A percentile compares a stretch with the other conserved stretches of the same genome.
Evolutionary conservation across 1,139 yeast genomes (phyloP).

Genomic region (Citeromyces hawaiiensis): DNA sequence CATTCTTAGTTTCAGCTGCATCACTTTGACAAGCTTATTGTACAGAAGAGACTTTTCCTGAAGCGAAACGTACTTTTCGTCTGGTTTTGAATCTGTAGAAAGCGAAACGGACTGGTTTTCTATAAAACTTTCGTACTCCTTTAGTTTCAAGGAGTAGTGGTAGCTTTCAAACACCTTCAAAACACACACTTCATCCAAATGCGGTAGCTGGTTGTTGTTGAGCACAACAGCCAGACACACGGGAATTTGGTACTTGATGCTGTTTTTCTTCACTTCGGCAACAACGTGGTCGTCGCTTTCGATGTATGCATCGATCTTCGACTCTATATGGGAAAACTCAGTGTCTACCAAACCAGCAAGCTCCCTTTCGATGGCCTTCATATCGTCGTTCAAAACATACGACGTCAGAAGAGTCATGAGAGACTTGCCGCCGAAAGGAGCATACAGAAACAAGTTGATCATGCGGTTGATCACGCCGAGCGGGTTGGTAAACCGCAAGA

Average conservation of each 20-base stretch:
- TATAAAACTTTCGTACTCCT: constrained; percentile 2
- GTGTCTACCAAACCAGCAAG: constrained; percentile 27
- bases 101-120: constrained; percentile 2
- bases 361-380: constrained; percentile 49
- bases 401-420: constrained; percentile 62
- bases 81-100: not conserved
- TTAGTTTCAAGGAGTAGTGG: constrained; percentile 8
- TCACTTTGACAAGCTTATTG: constrained; percentile 22
- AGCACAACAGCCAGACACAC: constrained; percentile 19
- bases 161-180: constrained; percentile 16
- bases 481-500: constrained; percentile 75
- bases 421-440: constrained; percentile 56
- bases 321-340: constrained; percentile 1
- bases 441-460: constrained; percentile 67
- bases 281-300: constrained; percentile 17
- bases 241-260: constrained; percentile 18
- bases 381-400: constrained; percentile 67
- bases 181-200: constrained; percentile 10
- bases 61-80: constrained; percentile 2
- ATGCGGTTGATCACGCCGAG: constrained; percentile 67
- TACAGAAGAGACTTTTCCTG: constrained; percentile 4
- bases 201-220: constrained; percentile 9
- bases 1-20: constrained; percentile 51
- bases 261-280: constrained; percentile 20
- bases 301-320: constrained; percentile 15